Conservation (phyloP, 805 yeast species). For the Suhomyces canberraensis region DNA sequence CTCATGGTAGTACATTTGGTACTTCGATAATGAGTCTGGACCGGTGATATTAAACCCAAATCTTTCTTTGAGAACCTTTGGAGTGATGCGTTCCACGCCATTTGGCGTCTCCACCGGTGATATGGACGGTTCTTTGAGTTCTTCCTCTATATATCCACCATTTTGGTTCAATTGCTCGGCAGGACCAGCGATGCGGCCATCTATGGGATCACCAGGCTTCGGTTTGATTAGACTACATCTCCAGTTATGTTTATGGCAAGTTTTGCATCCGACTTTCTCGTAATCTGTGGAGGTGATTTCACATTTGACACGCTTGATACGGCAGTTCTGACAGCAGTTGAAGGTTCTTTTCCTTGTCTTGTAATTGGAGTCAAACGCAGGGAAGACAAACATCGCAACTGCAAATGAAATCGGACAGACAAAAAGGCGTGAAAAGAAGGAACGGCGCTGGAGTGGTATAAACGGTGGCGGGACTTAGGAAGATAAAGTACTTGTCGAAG, state of each 20-base stretch:
- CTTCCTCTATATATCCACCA: neutral
- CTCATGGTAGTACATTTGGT: constrained; percentile 22
- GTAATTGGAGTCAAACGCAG: constrained; percentile 33
- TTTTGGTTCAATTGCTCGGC: neutral
- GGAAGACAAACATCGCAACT: constrained; percentile 39
- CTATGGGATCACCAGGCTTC: neutral
- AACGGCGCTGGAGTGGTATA: neutral
- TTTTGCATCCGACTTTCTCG: constrained; percentile 26
- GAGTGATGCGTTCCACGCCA: constrained; percentile 11
- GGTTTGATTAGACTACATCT: constrained; percentile 15
- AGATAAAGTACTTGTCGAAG: too few relatives aligned
- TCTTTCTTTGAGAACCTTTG: constrained; percentile 16
- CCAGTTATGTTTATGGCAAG: constrained; percentile 21
- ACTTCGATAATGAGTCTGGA: constrained; percentile 15
- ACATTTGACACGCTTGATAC: constrained; percentile 27
- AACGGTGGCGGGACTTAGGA: too few relatives aligned
- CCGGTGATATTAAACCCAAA: constrained; percentile 25
- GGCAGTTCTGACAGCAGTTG: constrained; percentile 31
- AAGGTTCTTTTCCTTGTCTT: constrained; percentile 33
- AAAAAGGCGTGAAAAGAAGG: neutral
- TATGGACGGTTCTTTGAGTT: neutral
- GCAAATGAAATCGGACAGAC: neutral
- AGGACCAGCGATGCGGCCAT: neutral
- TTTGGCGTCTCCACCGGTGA: neutral
- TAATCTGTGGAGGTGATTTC: constrained; percentile 22